Evolutionary conservation across 2,329 filamentous ascomycete species (phyloP).

Genomic region (Trichoderma sp.): DNA sequence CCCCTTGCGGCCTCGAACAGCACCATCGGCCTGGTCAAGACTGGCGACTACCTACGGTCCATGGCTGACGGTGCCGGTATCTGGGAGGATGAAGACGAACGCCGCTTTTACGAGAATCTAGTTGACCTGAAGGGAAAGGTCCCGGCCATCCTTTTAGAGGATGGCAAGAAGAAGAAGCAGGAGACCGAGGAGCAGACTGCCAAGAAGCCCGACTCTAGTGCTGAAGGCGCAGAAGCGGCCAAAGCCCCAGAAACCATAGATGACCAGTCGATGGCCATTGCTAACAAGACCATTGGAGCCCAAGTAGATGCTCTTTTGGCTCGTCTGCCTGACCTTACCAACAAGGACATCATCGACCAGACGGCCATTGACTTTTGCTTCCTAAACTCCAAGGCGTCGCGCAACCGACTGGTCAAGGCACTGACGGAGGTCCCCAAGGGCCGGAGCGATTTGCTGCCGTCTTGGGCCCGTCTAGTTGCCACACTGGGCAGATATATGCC

Average conservation of each 20-base stretch:
- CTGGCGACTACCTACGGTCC: slow-evolving; percentile 87
- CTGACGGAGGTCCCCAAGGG: slow-evolving; percentile 94
- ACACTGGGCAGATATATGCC: slow-evolving; percentile 92
- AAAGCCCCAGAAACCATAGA: slow-evolving; percentile 64
- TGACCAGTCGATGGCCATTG: slow-evolving; percentile 89
- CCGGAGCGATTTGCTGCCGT: slow-evolving; percentile 83
- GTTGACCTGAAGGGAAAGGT: slow-evolving; percentile 96
- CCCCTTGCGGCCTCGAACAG: slow-evolving; percentile 66
- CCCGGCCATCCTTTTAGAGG: slow-evolving; percentile 88
- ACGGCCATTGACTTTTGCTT: slow-evolving; percentile 97
- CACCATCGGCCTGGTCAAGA: slow-evolving; percentile 89
- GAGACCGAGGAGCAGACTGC: slow-evolving; percentile 81
- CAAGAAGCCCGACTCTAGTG: slow-evolving; percentile 64
- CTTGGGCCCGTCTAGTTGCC: slow-evolving; percentile 89
- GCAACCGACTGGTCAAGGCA: slow-evolving; percentile 90
- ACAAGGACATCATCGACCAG: slow-evolving; percentile 89
- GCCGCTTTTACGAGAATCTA: slow-evolving; percentile 96
- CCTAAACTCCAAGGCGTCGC: slow-evolving; percentile 95
- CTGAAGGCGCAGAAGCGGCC: slow-evolving; percentile 51
- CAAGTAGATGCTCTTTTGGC: slow-evolving; percentile 91
- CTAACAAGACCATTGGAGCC: slow-evolving; percentile 95
- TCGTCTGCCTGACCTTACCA: slow-evolving; percentile 86
- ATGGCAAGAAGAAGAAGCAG: slow-evolving; percentile 80
- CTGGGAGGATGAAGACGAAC: slow-evolving; percentile 98
- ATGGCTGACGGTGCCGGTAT: slow-evolving; percentile 91